Percentiles rank a stretch among this genome's conserved stretches.
Evolutionary conservation across 2,329 filamentous ascomycete species (phyloP).

Genomic region (Penicillium olsonii): DNA sequence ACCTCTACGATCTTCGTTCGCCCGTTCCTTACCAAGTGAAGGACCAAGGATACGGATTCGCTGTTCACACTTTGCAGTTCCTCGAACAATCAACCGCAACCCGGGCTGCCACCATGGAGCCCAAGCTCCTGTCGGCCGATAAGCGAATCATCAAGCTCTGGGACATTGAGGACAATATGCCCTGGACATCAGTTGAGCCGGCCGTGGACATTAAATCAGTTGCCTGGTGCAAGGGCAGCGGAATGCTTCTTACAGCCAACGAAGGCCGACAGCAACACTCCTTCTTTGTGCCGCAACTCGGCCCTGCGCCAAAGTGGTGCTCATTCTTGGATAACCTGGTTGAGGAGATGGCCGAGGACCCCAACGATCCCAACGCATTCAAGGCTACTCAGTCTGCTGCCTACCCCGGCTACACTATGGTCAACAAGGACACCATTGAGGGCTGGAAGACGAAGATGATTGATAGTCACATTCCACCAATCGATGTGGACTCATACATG

Average conservation of each 20-base stretch:
- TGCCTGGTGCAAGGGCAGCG: conserved; percentile 86
- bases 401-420: conserved; percentile 99
- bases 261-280: conserved; percentile 93
- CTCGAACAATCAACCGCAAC: conserved; percentile 66
- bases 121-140: conserved; percentile 86
- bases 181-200: conserved; percentile 95
- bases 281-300: conserved; percentile 92
- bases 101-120: conserved; percentile 66
- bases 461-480: conserved; percentile 85
- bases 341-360: conserved; percentile 93
- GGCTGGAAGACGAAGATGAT: conserved; percentile 42
- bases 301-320: conserved; percentile 93
- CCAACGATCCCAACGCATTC: conserved; percentile 62
- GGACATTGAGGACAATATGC: conserved; percentile 77
- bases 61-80: conserved; percentile 80
- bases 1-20: conserved; percentile 88
- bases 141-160: conserved; percentile 97
- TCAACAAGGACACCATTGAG: conserved; percentile 65
- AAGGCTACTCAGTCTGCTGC: conserved; percentile 59
- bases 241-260: conserved; percentile 95
- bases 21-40: conserved; percentile 84
- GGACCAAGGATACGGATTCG: conserved; percentile 92
- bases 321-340: conserved; percentile 96
- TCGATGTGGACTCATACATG: conserved; percentile 92
- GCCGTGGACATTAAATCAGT: conserved; percentile 93